These are phyloP conservation scores for Rutstroemia sp. DNA, from an alignment of 2,329 filamentous ascomycete genomes.

Conservation along the genomic window DNA sequence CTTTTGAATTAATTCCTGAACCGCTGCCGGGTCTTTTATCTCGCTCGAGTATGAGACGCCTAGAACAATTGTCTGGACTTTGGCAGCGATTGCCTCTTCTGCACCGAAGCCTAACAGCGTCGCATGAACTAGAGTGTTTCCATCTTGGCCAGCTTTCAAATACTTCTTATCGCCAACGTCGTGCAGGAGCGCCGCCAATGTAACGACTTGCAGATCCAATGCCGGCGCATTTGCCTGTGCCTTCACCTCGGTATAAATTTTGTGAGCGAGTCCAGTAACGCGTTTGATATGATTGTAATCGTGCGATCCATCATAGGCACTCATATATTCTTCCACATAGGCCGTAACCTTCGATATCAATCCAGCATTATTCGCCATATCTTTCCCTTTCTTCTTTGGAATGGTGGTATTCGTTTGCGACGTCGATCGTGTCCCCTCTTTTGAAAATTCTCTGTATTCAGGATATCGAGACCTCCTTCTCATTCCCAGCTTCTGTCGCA, in stretches of 20 bases:
- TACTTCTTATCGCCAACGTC: slow-evolving; percentile 67
- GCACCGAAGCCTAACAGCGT: slow-evolving; percentile 55
- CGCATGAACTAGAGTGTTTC: slow-evolving; percentile 47
- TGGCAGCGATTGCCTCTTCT: slow-evolving; percentile 50
- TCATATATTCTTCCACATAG: slow-evolving; percentile 67
- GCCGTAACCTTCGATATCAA: slow-evolving; percentile 45
- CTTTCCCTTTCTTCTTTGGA: slow-evolving; percentile 15
- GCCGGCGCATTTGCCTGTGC: slow-evolving; percentile 20
- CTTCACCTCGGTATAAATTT: slow-evolving; percentile 25
- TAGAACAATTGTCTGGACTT: slow-evolving; percentile 66
- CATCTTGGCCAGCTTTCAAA: slow-evolving; percentile 44
- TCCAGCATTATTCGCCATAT: slow-evolving; percentile 19
- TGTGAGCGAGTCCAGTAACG: slow-evolving; percentile 62
- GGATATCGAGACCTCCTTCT: slow-evolving; percentile 25
- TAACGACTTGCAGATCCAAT: slow-evolving; percentile 48
- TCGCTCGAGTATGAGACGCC: slow-evolving; percentile 79
- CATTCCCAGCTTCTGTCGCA: slow-evolving; percentile 26
- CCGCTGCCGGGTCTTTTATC: slow-evolving; percentile 52
- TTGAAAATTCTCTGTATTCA: slow-evolving; percentile 24
- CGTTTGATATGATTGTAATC: slow-evolving; percentile 80
- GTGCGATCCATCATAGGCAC: slow-evolving; percentile 75
- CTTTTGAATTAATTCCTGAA: slow-evolving; percentile 48
- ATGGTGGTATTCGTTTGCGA: neutral
- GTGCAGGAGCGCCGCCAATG: slow-evolving; percentile 71
- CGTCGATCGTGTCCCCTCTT: slow-evolving; percentile 9